These are phyloP conservation scores for Reticulascus tulasneorum DNA, from an alignment of 2,329 filamentous ascomycete species.

Conservation along the genomic window DNA sequence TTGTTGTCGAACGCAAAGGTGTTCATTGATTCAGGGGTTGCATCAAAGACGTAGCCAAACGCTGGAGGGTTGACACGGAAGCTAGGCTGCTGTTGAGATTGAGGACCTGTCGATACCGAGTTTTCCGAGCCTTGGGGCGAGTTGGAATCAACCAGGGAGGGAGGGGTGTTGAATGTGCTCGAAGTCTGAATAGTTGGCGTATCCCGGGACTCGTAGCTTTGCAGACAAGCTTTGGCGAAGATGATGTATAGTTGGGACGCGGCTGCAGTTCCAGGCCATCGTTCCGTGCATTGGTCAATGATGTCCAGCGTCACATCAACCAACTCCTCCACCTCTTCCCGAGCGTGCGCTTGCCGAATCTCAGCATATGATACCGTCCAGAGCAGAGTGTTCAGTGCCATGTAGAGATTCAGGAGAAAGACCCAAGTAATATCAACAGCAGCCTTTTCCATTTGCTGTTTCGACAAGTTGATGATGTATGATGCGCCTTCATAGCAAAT, in stretches of 20 bases:
- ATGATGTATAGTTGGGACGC: constrained; percentile 84
- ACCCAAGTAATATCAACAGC: constrained; percentile 90
- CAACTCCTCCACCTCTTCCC: constrained; percentile 72
- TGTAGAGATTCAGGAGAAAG: constrained; percentile 84
- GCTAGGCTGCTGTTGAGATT: constrained; percentile 26
- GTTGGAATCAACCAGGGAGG: constrained; percentile 44
- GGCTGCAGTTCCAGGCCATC: constrained; percentile 87
- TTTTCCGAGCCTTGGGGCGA: constrained; percentile 41
- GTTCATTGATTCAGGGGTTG: constrained; percentile 50
- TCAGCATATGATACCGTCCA: constrained; percentile 89
- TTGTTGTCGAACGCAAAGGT: constrained; percentile 39
- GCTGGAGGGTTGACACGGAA: constrained; percentile 46
- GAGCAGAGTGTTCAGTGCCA: constrained; percentile 84
- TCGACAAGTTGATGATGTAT: constrained; percentile 77
- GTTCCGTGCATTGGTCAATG: constrained; percentile 73
- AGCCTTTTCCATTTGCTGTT: constrained; percentile 70
- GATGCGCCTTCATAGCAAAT: constrained; percentile 80
- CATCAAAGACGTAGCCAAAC: constrained; percentile 57
- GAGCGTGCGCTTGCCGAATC: constrained; percentile 67
- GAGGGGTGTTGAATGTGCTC: constrained; percentile 37
- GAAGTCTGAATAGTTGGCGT: constrained; percentile 27
- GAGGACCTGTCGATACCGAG: constrained; percentile 25
- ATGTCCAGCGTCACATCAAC: constrained; percentile 73
- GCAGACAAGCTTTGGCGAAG: constrained; percentile 79
- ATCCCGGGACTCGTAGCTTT: constrained; percentile 70